These are phyloP conservation scores for Colletotrichum magnum DNA, from an alignment of 2,329 filamentous ascomycete genomes.

Conservation along the genomic window DNA sequence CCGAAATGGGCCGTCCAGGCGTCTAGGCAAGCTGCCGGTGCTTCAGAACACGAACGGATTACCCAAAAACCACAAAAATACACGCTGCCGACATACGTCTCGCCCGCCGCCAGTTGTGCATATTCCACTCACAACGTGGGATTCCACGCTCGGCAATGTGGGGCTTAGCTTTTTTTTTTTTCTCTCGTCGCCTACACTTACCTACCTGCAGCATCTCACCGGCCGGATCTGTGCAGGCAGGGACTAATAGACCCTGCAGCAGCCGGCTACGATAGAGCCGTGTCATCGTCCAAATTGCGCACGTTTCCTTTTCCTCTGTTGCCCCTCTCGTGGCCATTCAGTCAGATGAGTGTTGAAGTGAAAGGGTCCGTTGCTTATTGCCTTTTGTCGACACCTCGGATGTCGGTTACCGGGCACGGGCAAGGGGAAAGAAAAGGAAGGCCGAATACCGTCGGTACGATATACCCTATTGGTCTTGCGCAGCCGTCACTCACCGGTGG, in stretches of 20 bases:
- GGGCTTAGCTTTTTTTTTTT: not conserved
- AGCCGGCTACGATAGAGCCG: not conserved
- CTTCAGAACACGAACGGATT: not conserved
- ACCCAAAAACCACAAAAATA: constrained; percentile 3
- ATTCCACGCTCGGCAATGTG: not conserved
- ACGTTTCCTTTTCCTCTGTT: not conserved
- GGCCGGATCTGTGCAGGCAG: constrained; percentile 11
- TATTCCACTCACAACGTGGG: not conserved
- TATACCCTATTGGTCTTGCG: no score
- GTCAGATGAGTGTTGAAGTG: not conserved
- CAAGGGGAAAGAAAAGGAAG: not conserved
- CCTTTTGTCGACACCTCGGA: constrained; percentile 1
- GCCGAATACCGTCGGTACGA: not conserved
- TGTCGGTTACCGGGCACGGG: not conserved
- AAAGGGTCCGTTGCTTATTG: not conserved
- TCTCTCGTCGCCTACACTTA: not conserved
- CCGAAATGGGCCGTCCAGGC: not conserved
- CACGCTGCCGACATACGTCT: not conserved
- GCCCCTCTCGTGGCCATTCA: no score
- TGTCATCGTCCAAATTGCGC: not conserved
- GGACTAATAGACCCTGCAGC: constrained; percentile 12
- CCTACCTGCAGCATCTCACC: constrained; percentile 20
- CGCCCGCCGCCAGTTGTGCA: not conserved
- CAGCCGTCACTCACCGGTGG: not conserved
- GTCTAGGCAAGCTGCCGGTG: not conserved